phyloP scores from a whole-genome alignment of 441 rosid species.

The Pelargonium australe region DNA sequence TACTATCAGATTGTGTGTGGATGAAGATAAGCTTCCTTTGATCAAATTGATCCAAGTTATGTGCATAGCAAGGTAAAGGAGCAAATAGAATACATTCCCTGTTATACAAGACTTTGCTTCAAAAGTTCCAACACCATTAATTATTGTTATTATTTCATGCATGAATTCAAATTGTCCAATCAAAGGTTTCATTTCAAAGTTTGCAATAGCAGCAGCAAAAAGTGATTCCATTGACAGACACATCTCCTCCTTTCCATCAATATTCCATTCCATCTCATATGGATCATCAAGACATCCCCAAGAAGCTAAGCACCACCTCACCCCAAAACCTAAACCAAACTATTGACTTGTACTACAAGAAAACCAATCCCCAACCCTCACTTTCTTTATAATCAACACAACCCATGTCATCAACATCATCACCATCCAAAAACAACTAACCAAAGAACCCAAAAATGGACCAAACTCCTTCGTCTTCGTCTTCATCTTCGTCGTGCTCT shows the following conservation, averaged over 20 bases:
- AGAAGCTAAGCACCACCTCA: conserved; percentile 29
- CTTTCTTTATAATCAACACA: conserved; percentile 1
- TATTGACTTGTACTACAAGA: conserved; percentile 50
- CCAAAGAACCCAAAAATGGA: conserved; percentile 25
- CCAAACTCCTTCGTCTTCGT: too few relatives aligned
- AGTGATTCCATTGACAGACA: neutral
- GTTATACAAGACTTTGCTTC: too few relatives aligned
- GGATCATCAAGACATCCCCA: conserved; percentile 25
- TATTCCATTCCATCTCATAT: conserved; percentile 29
- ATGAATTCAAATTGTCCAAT: neutral
- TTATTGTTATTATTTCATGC: neutral
- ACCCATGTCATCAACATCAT: neutral
- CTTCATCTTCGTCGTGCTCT: too few relatives aligned
- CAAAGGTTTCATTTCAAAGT: neutral
- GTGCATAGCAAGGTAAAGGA: too few relatives aligned
- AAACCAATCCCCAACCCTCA: conserved; percentile 34
- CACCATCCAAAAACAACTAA: conserved; percentile 8
- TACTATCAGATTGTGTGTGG: too few relatives aligned
- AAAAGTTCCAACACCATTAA: too few relatives aligned
- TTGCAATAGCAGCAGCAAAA: neutral
- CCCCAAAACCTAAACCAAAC: conserved; percentile 24
- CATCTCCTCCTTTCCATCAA: neutral
- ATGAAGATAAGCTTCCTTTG: too few relatives aligned
- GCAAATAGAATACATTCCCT: too few relatives aligned
- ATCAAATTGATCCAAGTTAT: too few relatives aligned